Percentiles rank a stretch among this genome's conserved stretches.
These are phyloP conservation scores for Coemansia sp. DNA, from an alignment of 192 early-diverging fungal genomes.

Conservation along the genomic window DNA sequence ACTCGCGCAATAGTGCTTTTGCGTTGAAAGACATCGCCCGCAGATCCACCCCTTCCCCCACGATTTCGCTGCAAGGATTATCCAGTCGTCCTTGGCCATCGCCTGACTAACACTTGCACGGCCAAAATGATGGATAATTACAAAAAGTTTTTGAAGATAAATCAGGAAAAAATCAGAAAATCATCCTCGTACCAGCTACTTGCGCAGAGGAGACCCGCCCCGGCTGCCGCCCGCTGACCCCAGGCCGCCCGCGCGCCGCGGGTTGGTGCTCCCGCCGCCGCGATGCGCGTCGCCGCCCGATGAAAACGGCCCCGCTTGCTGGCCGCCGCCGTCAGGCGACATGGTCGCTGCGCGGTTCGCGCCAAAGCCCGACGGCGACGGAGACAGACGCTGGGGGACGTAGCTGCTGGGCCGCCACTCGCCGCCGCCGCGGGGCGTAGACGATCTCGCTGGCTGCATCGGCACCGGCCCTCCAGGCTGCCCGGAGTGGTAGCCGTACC, in stretches of 20 bases:
- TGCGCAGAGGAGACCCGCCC: slow-evolving; percentile 10
- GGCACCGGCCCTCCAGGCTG: not conserved
- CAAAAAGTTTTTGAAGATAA: not conserved
- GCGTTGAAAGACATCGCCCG: not conserved
- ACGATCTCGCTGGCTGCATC: slow-evolving; percentile 13
- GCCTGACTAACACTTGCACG: not conserved
- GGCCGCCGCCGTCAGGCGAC: slow-evolving; percentile 18
- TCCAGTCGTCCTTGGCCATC: not conserved
- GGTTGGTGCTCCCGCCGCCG: slow-evolving; percentile 4
- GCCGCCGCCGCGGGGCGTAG: slow-evolving; percentile 19
- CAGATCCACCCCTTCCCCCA: not conserved
- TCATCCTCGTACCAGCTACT: not conserved
- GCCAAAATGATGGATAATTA: not conserved
- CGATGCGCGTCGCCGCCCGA: slow-evolving; percentile 2
- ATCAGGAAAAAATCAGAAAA: slow-evolving; percentile 4
- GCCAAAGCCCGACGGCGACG: slow-evolving; percentile 12
- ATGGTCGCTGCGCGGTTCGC: slow-evolving; percentile 12
- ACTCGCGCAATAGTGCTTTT: not conserved
- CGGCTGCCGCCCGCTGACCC: slow-evolving; percentile 12
- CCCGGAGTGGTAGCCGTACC: slow-evolving; percentile 7
- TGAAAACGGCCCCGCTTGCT: slow-evolving; percentile 1
- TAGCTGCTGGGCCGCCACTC: slow-evolving; percentile 32
- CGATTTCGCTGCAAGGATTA: not conserved
- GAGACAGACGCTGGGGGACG: slow-evolving; percentile 21
- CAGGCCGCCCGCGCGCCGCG: slow-evolving; percentile 8